Conservation (phyloP, 371 early-diverging fungal genomes). For the Mucor circinelloides region DNA sequence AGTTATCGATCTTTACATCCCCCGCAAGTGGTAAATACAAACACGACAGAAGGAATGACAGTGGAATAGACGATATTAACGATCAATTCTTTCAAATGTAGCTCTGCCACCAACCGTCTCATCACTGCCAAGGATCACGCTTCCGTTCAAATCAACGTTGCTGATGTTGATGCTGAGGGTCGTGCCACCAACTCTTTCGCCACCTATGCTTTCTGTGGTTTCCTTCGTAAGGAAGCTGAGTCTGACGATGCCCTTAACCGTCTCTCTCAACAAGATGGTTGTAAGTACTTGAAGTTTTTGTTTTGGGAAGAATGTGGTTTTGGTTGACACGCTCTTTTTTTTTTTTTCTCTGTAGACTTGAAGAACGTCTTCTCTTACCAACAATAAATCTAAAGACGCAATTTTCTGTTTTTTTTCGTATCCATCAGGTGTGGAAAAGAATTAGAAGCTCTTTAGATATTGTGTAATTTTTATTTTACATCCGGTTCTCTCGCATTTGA, state of each 20-base stretch:
- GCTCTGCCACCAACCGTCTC: conserved; percentile 58
- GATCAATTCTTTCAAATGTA: conserved; percentile 12
- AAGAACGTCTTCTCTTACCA: conserved; percentile 59
- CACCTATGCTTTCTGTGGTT: conserved; percentile 94
- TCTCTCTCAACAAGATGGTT: conserved; percentile 89
- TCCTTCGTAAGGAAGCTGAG: conserved; percentile 90
- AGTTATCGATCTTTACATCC: conserved; percentile 92
- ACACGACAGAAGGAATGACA: not conserved
- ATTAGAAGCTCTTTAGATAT: not conserved
- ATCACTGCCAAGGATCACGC: conserved; percentile 92
- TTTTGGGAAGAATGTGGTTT: not conserved
- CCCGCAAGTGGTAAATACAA: conserved; percentile 87
- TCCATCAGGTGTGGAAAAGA: not conserved
- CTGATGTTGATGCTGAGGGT: conserved; percentile 91
- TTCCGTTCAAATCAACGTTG: conserved; percentile 97
- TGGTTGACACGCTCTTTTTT: not conserved
- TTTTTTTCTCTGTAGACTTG: conserved; percentile 31
- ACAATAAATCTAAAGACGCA: conserved; percentile 30
- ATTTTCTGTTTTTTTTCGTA: not conserved
- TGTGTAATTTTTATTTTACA: not conserved
- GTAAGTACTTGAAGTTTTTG: conserved; percentile 32
- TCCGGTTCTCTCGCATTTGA: not conserved
- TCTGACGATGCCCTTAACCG: conserved; percentile 97
- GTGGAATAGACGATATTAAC: not conserved
- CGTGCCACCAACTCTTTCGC: conserved; percentile 74